These are phyloP conservation scores for Fraxinus nigra DNA, from an alignment of 305 asterid species.

Conservation along the genomic window DNA sequence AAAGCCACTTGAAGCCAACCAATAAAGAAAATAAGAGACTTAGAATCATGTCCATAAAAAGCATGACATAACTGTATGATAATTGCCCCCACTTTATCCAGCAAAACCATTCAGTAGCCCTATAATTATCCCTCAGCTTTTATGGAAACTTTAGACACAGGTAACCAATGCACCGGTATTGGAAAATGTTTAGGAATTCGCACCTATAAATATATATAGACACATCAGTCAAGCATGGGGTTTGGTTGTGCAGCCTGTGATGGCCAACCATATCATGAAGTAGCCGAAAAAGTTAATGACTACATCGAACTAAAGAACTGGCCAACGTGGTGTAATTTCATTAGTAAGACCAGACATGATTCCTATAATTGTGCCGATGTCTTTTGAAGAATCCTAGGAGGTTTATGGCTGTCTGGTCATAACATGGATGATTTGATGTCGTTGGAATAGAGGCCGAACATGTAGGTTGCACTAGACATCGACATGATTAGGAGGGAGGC, in stretches of 20 bases:
- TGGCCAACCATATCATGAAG: constrained; percentile 61
- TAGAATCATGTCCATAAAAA: constrained; percentile 41
- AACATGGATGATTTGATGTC: constrained; percentile 41
- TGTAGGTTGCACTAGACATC: constrained; percentile 58
- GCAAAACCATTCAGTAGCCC: constrained; percentile 54
- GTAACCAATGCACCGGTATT: constrained; percentile 59
- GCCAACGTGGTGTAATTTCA: constrained; percentile 62
- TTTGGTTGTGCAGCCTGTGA: constrained; percentile 26
- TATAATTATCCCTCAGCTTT: constrained; percentile 48
- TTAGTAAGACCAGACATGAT: constrained; percentile 46
- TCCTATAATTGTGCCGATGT: constrained; percentile 54
- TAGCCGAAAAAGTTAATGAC: constrained; percentile 52
- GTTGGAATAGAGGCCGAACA: constrained; percentile 51
- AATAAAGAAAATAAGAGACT: constrained; percentile 40
- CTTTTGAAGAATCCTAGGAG: constrained; percentile 58
- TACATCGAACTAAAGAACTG: constrained; percentile 44
- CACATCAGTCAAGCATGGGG: constrained; percentile 59
- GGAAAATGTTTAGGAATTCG: constrained; percentile 31
- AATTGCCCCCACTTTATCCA: constrained; percentile 57
- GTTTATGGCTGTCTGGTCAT: constrained; percentile 36
- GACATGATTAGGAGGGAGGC: constrained; percentile 50
- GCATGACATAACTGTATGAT: constrained; percentile 40
- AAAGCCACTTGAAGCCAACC: constrained; percentile 55
- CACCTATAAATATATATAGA: constrained; percentile 47
- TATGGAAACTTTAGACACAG: constrained; percentile 57